Base-by-base conservation (phyloP, 306 rosid species). In the Sicyos baderoa region DNA sequence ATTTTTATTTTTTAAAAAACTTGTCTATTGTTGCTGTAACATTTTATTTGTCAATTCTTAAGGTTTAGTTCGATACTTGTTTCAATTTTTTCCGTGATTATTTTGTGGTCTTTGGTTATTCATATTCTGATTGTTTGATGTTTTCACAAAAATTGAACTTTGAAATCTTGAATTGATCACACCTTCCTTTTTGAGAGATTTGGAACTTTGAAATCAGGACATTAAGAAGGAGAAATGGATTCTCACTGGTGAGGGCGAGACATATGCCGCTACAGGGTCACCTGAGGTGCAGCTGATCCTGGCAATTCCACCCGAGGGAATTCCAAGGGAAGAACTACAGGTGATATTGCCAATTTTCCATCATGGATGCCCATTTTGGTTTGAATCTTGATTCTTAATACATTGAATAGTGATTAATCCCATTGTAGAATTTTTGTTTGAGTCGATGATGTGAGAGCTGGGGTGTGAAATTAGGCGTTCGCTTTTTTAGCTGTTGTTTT, bases 261-360 rank as follows among this genome's bases (percentile, higher is more conserved):
- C 68, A 1, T 93, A 89, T 78, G 76, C 98, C 16, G 79, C 78
- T 25, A 21, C 78, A 0, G 98, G 96, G 54, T 85, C 98, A 67
- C 98, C 96, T 0, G 97, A 93, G 83, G 66, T 81, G n/a, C 89
- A 84, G 21, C 87, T 93, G 2, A 80, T 93, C 62, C 73, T 74
- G 19, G 91, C 86, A 17, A 85, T 93, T 50, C 97, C 97, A 23
- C 85, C 82, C 0, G 90, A 85, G 83, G 98, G 97, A 45, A 93
- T 86, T 79, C 50, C 90, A 0, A 89, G 73, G 76, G 96, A 88
- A 45, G 96, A 93, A 19, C 79, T 89, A 75, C 86, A 89, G 91
- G 94, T 91, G 40, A 48, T 22, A 22, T 22, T 45, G 35, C 7
- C 12, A 29, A 29, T 29, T 29, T 29, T 29, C 35, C 35, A 22